Base-by-base conservation (phyloP, 441 rosid species). In the Gossypium trilobum region DNA sequence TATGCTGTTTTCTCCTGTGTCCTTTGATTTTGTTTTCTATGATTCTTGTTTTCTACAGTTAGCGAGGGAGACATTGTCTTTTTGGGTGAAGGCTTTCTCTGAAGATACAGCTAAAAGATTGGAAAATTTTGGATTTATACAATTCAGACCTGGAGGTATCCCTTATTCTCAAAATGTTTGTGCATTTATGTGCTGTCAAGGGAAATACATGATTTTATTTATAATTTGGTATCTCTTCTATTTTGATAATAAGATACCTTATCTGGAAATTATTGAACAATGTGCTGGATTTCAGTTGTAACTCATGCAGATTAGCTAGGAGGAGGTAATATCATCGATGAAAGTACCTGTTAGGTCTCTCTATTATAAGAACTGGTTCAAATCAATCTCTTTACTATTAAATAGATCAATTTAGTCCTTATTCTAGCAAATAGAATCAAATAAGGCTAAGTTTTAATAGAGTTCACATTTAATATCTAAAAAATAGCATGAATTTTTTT, bases 1-100 rank as follows among this genome's bases (percentile, higher is more conserved):
- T 66, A 63, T 68, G 3, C 16, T 36, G 3, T 58, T 57, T 42
- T 57, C 57, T 22, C 33, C 42, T 19, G 19, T 70, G 33, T n/a
- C 31, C 1, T 61, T 72, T 80, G 56, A n/a, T 77, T 44, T 61
- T 44, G 22, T 48, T 10, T 74, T 79, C 73, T 70, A 55, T 64
- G 70, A 33, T 68, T 4, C 17, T 31, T 74, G 65, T 74, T 74
- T 77, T 77, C 55, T 83, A 57, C 88, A 95, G 99, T 83, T 95
- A 80, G 96, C 97, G 33, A 92, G 99, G 82, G 99, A 95, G 83
- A 81, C 97, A 2, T 75, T 95, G 79, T 95, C 99, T 73, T 95
- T 91, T 82, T 95, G 99, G 99, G 98, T 92, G 73, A 95, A 95
- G 82, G 99, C 99, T 76, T 95, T 92, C 79, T 95, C 99, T 19